Conservation (phyloP, 2,329 filamentous ascomycete species). For the Phyllosticta paracitricarpa region DNA sequence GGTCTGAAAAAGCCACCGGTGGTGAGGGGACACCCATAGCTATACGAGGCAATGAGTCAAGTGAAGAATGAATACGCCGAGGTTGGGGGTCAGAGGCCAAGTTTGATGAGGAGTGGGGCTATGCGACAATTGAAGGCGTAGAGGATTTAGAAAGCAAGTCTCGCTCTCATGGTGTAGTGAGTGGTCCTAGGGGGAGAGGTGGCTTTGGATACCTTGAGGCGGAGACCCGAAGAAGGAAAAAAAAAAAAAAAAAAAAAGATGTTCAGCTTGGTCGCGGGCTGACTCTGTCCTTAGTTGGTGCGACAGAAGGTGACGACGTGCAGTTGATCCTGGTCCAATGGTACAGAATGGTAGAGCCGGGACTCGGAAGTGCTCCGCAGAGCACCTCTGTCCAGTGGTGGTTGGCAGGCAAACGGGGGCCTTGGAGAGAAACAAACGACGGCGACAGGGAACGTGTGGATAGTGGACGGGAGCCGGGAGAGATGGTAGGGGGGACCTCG, state of each 20-base stretch:
- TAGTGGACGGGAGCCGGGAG: neutral
- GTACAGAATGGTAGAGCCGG: neutral
- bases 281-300: neutral
- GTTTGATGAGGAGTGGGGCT: neutral
- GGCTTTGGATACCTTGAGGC: neutral
- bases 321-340: neutral
- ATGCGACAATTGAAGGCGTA: neutral
- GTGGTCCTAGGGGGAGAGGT: neutral
- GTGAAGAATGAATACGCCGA: neutral
- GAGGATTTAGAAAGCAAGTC: constrained; percentile 2
- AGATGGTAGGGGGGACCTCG: constrained; percentile 3
- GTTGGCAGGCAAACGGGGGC: neutral
- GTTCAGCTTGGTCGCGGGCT: neutral
- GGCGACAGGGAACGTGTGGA: constrained; percentile 2
- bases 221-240: neutral
- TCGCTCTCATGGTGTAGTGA: constrained; percentile 5
- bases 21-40: constrained; percentile 66
- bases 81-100: neutral
- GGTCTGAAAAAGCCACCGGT: constrained; percentile 57
- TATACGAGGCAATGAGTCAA: neutral
- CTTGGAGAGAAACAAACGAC: neutral
- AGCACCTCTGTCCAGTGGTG: neutral
- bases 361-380: constrained; percentile 1
- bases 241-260: neutral
- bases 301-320: neutral